A percentile compares a stretch with the other conserved stretches of the same genome.
phyloP scores from a whole-genome alignment of 2,329 filamentous ascomycete genomes.

The Aschersonia sp. region DNA sequence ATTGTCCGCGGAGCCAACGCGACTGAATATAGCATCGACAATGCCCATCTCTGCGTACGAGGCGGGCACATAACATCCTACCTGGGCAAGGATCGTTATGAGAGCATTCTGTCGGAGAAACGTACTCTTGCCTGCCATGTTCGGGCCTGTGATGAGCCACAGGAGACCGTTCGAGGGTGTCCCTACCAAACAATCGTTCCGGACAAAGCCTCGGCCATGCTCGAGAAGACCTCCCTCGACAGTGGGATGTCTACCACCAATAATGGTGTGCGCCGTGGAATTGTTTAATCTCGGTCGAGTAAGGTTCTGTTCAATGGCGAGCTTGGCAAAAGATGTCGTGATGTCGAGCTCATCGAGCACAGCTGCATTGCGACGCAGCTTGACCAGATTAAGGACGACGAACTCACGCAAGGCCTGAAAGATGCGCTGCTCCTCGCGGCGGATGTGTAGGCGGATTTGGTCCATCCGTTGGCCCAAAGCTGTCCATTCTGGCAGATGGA shows the following conservation, averaged over 20 bases:
- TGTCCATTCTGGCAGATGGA: conserved; percentile 77
- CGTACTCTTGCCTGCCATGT: conserved; percentile 97
- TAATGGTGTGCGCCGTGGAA: conserved; percentile 54
- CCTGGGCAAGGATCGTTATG: conserved; percentile 85
- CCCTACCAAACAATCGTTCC: conserved; percentile 78
- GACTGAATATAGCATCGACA: conserved; percentile 91
- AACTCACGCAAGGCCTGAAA: conserved; percentile 59
- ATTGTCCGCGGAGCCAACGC: conserved; percentile 87
- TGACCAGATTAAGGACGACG: conserved; percentile 71
- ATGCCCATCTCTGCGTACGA: conserved; percentile 74
- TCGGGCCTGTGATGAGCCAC: conserved; percentile 68
- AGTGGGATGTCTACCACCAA: conserved; percentile 82
- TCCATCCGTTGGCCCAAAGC: conserved; percentile 67
- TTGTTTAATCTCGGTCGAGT: conserved; percentile 59
- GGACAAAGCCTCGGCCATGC: conserved; percentile 68
- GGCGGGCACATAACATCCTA: conserved; percentile 85
- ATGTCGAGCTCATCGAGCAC: conserved; percentile 92
- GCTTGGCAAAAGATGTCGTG: conserved; percentile 65
- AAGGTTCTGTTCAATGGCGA: conserved; percentile 63
- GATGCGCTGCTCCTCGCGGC: conserved; percentile 70
- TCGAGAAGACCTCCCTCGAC: conserved; percentile 72
- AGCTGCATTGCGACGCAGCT: conserved; percentile 76
- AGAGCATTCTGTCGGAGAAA: conserved; percentile 92
- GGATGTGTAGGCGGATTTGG: conserved; percentile 61
- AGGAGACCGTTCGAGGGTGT: conserved; percentile 47